Percentiles rank a stretch among this genome's conserved stretches.
Conservation (phyloP, 768 basidiomycete genomes). For the Strobilomyces confusus region DNA sequence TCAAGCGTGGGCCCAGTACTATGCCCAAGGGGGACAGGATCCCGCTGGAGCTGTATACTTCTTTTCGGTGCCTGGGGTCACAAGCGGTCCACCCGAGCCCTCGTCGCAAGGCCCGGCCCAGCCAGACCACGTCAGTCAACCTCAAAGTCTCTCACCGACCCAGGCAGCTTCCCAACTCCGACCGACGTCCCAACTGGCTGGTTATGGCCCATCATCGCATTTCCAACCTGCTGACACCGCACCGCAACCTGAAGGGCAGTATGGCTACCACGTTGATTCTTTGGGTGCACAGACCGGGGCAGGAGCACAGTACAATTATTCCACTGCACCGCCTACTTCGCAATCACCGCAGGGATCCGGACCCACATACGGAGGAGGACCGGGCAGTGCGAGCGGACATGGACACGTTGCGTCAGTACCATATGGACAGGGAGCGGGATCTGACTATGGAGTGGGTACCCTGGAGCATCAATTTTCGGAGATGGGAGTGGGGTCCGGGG, state of each 20-base stretch:
- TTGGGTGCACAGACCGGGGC: constrained; percentile 2
- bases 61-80: constrained; percentile 70
- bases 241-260: constrained; percentile 18
- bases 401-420: constrained; percentile 18
- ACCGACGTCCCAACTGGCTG: constrained; percentile 11
- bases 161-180: constrained; percentile 19
- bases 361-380: constrained; percentile 18
- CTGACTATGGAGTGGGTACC: constrained; percentile 22
- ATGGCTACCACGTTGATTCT: constrained; percentile 20
- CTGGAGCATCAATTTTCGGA: constrained; percentile 32
- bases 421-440: constrained; percentile 19
- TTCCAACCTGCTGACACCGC: constrained; percentile 1
- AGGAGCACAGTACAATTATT: constrained; percentile 17
- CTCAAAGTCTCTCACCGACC: constrained; percentile 11
- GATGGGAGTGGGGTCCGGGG: constrained; percentile 24
- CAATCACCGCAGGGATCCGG: constrained; percentile 16
- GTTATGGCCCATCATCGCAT: constrained; percentile 13
- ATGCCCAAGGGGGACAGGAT: constrained; percentile 74
- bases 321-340: constrained; percentile 7
- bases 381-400: constrained; percentile 23
- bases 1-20: constrained; percentile 86
- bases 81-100: constrained; percentile 34
- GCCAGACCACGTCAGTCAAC: constrained; percentile 11
- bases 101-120: constrained; percentile 3
- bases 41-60: constrained; percentile 78